Evolutionary conservation across 352 stramenopile genomes (phyloP).

Genomic region (Pythium insidiosum): DNA sequence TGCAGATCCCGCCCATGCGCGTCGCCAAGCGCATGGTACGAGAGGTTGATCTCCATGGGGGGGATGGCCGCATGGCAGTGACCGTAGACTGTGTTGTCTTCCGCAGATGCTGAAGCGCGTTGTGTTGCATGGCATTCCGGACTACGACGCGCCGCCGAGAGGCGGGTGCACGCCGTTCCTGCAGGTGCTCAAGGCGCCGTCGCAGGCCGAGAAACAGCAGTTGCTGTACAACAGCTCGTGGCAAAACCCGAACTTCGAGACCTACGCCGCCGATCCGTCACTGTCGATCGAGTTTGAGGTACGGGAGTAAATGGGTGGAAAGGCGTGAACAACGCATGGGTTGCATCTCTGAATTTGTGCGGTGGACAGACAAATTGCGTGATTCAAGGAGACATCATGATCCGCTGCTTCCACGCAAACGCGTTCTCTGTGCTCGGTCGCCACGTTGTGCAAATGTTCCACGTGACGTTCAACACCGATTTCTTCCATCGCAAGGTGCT

Average conservation of each 20-base stretch:
- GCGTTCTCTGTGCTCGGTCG: conserved; percentile 63
- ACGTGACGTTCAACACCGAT: conserved; percentile 81
- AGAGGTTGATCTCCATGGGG: no score
- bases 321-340: no score
- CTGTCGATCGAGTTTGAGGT: conserved; percentile 27
- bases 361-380: conserved; percentile 65
- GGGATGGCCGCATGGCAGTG: no score
- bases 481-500: conserved; percentile 68
- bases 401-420: conserved; percentile 73
- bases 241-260: conserved; percentile 20
- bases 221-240: conserved; percentile 29
- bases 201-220: conserved; percentile 15
- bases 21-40: conserved; percentile 54
- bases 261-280: conserved; percentile 16
- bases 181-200: conserved; percentile 18
- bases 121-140: conserved; percentile 61
- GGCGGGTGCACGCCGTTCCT: conserved; percentile 21
- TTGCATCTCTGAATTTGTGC: no score
- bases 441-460: conserved; percentile 80
- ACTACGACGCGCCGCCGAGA: conserved; percentile 58
- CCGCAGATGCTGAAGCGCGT: conserved; percentile 44
- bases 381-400: conserved; percentile 60
- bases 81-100: no score
- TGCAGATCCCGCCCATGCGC: conserved; percentile 44
- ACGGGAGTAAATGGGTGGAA: no score